Evolutionary conservation across 2,329 filamentous ascomycete species (phyloP).

Genomic region (Xylariaceae sp.): DNA sequence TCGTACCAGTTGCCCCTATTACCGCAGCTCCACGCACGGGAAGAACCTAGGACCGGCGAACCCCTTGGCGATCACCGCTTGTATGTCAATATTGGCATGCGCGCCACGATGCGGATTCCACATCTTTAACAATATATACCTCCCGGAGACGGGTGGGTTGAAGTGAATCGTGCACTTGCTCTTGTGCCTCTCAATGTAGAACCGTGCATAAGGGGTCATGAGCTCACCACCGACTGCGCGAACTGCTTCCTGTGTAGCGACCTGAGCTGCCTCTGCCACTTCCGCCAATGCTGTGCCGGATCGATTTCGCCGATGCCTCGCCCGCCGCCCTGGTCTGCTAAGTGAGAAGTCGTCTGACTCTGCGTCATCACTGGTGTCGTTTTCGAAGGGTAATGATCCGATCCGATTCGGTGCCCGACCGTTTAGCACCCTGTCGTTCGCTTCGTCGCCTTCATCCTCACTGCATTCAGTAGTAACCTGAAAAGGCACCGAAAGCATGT

Average conservation of each 20-base stretch:
- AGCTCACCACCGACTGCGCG: constrained; percentile 54
- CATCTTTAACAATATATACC: constrained; percentile 83
- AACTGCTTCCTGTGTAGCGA: constrained; percentile 52
- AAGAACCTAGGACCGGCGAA: constrained; percentile 84
- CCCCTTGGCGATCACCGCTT: constrained; percentile 76
- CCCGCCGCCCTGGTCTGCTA: constrained; percentile 25
- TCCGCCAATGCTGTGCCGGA: constrained; percentile 33
- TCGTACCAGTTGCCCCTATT: constrained; percentile 20
- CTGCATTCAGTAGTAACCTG: constrained; percentile 55
- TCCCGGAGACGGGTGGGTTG: constrained; percentile 71
- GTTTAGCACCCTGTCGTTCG: constrained; percentile 19
- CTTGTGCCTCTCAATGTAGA: constrained; percentile 77
- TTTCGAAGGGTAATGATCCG: constrained; percentile 51
- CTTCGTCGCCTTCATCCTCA: constrained; percentile 50
- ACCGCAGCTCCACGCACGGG: constrained; percentile 60
- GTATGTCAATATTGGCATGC: constrained; percentile 75
- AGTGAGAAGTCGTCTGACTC: constrained; percentile 32
- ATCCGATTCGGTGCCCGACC: constrained; percentile 47
- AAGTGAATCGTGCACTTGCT: constrained; percentile 84
- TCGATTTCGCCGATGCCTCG: constrained; percentile 23
- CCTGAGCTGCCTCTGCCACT: constrained; percentile 43
- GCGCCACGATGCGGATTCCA: constrained; percentile 71
- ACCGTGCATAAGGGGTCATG: constrained; percentile 69
- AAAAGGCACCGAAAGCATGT: constrained; percentile 42
- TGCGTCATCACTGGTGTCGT: constrained; percentile 37